These are phyloP conservation scores for Aegilops sharonensis DNA, from an alignment of 176 grass and related monocot species.

Conservation along the genomic window DNA sequence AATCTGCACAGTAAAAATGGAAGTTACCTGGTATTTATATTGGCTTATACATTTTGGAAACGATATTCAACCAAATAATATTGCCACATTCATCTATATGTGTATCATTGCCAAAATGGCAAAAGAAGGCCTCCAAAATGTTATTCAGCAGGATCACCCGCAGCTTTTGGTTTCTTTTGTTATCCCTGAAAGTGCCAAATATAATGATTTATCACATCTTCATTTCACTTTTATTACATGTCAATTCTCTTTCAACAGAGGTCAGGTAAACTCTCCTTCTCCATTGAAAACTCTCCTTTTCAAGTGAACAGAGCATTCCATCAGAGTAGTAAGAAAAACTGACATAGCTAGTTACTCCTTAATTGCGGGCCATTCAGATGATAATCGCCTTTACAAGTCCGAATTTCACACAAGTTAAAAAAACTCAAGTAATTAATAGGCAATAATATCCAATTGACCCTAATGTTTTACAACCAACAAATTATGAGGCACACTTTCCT, in stretches of 20 bases:
- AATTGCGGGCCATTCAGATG: conserved; percentile 2
- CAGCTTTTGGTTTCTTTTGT: background rate
- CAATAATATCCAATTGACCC: too few species aligned
- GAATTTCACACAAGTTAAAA: too few species aligned
- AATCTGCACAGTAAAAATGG: too few species aligned
- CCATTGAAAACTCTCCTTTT: background rate
- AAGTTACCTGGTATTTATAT: too few species aligned
- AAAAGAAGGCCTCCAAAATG: conserved; percentile 87
- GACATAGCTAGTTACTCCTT: background rate
- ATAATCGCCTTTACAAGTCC: too few species aligned
- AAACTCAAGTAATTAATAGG: too few species aligned
- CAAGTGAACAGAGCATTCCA: background rate
- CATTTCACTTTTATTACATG: background rate
- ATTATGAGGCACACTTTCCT: too few species aligned
- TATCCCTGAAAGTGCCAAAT: background rate
- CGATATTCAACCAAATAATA: background rate
- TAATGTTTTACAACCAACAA: too few species aligned
- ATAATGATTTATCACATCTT: conserved; percentile 13
- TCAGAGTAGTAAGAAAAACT: background rate
- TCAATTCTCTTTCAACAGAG: too few species aligned
- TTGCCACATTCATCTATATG: conserved; percentile 41
- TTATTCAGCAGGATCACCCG: conserved; percentile 67
- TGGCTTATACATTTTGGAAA: too few species aligned
- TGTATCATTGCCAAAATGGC: conserved; percentile 90
- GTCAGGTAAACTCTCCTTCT: too few species aligned